Percentiles rank a stretch among this genome's conserved stretches.
phyloP scores from a whole-genome alignment of 2,329 filamentous ascomycete species.

The Tolypocladium tundrense region DNA sequence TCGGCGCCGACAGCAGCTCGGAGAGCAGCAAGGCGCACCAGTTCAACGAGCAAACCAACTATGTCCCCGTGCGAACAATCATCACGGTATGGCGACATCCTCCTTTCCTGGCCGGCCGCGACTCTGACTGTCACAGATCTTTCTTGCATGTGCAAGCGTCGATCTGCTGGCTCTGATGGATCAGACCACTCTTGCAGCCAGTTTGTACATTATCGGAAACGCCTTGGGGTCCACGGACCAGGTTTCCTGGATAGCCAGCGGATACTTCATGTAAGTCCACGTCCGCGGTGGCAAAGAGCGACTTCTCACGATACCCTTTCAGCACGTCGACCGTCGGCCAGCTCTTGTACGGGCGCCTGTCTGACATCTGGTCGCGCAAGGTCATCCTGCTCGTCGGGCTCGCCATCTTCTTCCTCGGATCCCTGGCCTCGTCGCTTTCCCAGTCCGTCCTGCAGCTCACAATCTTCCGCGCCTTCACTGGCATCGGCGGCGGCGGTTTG shows the following conservation, averaged over 20 bases:
- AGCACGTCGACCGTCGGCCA: slow-evolving; percentile 36
- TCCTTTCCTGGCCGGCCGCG: background rate
- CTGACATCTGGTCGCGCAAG: slow-evolving; percentile 37
- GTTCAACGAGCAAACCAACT: slow-evolving; percentile 48
- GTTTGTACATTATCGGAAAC: slow-evolving; percentile 43
- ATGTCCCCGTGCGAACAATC: slow-evolving; percentile 38
- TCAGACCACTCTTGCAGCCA: slow-evolving; percentile 45
- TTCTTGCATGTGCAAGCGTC: slow-evolving; percentile 44
- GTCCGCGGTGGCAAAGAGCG: background rate
- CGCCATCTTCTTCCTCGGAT: slow-evolving; percentile 31
- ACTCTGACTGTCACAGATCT: slow-evolving; percentile 31
- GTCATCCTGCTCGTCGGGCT: slow-evolving; percentile 26
- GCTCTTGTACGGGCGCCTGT: slow-evolving; percentile 33
- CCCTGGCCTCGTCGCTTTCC: slow-evolving; percentile 30
- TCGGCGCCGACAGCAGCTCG: slow-evolving; percentile 5
- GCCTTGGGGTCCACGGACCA: slow-evolving; percentile 37
- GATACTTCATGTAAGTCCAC: slow-evolving; percentile 40
- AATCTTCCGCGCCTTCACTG: slow-evolving; percentile 29
- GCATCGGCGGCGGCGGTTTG: slow-evolving; percentile 61
- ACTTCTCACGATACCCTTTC: background rate
- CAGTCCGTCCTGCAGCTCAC: slow-evolving; percentile 28
- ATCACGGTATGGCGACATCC: slow-evolving; percentile 29
- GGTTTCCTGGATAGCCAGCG: slow-evolving; percentile 43
- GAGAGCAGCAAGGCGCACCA: slow-evolving; percentile 14
- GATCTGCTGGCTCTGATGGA: slow-evolving; percentile 47